A percentile compares a stretch with the other conserved stretches of the same genome.
These are phyloP conservation scores for Boletellus emodensis DNA, from an alignment of 768 basidiomycete species.

Conservation along the genomic window DNA sequence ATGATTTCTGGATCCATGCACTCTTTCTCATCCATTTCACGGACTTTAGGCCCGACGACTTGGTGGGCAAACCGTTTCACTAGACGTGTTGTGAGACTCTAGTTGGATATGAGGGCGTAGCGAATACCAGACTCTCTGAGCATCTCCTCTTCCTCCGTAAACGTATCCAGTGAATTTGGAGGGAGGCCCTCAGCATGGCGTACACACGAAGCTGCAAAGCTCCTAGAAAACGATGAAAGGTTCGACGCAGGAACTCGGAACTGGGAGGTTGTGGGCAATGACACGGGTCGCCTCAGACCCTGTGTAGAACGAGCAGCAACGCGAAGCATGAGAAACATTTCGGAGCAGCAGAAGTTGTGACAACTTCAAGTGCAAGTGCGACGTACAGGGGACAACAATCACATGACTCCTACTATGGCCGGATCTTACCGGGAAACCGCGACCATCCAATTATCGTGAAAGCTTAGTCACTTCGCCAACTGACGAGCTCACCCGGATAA, in stretches of 20 bases:
- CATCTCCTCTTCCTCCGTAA: slow-evolving; percentile 94
- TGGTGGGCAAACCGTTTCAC: slow-evolving; percentile 88
- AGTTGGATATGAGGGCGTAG: background rate
- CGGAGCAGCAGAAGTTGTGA: background rate
- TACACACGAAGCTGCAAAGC: slow-evolving; percentile 23
- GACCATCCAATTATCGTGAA: too few species aligned
- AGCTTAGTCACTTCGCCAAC: too few species aligned
- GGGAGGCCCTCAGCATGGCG: slow-evolving; percentile 27
- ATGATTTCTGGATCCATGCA: slow-evolving; percentile 87
- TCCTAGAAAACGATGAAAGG: slow-evolving; percentile 8
- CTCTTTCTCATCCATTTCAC: slow-evolving; percentile 98
- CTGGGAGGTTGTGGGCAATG: background rate
- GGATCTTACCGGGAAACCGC: background rate
- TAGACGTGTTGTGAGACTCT: slow-evolving; percentile 29
- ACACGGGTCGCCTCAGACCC: background rate
- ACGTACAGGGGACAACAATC: slow-evolving; percentile 17
- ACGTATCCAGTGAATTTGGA: slow-evolving; percentile 67
- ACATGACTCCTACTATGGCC: slow-evolving; percentile 14
- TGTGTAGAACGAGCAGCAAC: slow-evolving; percentile 14
- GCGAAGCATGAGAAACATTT: slow-evolving; percentile 24
- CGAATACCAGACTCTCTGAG: slow-evolving; percentile 81
- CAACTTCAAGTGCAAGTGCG: too few species aligned
- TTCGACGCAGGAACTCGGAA: background rate
- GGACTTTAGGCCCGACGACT: slow-evolving; percentile 84
- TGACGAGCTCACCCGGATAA: too few species aligned